These are phyloP conservation scores for Globisporangium parvum DNA, from an alignment of 352 stramenopile species.

Conservation along the genomic window DNA sequence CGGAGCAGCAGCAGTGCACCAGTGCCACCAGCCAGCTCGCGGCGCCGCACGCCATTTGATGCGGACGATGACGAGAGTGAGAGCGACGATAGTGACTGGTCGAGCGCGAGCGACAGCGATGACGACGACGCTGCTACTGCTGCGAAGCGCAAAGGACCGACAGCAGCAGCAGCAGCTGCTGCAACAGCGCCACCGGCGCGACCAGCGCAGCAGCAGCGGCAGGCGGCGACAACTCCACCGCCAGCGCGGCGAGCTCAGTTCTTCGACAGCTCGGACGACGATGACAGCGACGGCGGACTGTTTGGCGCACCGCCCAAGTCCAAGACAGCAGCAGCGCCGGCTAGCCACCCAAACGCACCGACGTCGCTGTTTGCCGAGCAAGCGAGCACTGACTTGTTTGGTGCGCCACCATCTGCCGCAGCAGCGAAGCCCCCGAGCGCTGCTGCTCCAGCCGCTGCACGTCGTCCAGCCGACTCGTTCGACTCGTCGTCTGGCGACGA, in stretches of 20 bases:
- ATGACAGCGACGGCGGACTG: constrained; percentile 51
- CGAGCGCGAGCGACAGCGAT: constrained; percentile 34
- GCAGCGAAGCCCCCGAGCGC: neutral
- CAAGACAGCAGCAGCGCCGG: constrained; percentile 11
- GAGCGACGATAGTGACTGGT: constrained; percentile 44
- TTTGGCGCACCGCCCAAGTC: constrained; percentile 35
- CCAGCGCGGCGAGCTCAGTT: constrained; percentile 27
- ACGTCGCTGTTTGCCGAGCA: constrained; percentile 30
- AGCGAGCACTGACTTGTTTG: constrained; percentile 32
- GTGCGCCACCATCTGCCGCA: neutral
- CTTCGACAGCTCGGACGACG: constrained; percentile 51
- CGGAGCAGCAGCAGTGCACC: neutral
- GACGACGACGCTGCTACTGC: constrained; percentile 10
- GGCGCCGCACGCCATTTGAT: constrained; percentile 29
- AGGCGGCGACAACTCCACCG: constrained; percentile 10
- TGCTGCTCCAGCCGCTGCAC: constrained; percentile 1
- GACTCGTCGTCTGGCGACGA: constrained; percentile 23
- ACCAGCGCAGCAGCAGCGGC: constrained; percentile 6
- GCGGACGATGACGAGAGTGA: constrained; percentile 36
- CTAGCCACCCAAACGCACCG: no score
- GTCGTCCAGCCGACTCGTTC: constrained; percentile 16
- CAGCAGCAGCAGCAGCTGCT: constrained; percentile 5
- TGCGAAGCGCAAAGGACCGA: constrained; percentile 7
- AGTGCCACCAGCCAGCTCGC: constrained; percentile 14
- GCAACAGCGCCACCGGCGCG: neutral